phyloP scores from a whole-genome alignment of 148 eudicot species.

The Silene uniflora region DNA sequence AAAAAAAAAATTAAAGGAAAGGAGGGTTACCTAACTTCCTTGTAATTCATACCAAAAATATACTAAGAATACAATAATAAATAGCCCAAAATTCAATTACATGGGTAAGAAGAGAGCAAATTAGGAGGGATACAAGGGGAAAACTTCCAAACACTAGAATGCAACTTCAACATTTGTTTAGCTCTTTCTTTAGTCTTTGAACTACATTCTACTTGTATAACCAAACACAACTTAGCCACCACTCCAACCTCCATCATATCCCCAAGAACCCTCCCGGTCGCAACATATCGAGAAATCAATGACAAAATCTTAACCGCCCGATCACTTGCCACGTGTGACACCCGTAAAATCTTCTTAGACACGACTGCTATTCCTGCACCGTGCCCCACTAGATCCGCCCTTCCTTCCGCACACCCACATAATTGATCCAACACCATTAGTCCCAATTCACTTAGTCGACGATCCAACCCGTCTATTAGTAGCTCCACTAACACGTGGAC shows the following conservation, averaged over 20 bases:
- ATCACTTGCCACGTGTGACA: conserved; percentile 62
- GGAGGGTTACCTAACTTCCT: neutral
- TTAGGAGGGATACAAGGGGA: conserved; percentile 67
- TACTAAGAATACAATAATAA: neutral
- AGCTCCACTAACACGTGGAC: conserved; percentile 41
- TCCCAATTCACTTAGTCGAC: conserved; percentile 40
- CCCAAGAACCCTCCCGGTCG: conserved; percentile 44
- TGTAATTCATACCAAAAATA: neutral
- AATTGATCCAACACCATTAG: conserved; percentile 54
- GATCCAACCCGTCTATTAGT: conserved; percentile 40
- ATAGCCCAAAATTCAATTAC: neutral
- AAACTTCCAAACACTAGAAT: conserved; percentile 78
- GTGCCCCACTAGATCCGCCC: conserved; percentile 59
- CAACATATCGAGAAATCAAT: conserved; percentile 45
- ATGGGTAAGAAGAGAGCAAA: conserved; percentile 48
- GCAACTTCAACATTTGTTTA: conserved; percentile 55
- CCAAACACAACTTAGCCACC: conserved; percentile 74
- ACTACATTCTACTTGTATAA: conserved; percentile 55
- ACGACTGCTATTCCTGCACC: conserved; percentile 75
- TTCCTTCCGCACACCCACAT: conserved; percentile 73
- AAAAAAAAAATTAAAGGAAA: neutral
- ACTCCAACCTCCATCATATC: conserved; percentile 91
- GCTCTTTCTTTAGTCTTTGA: conserved; percentile 61
- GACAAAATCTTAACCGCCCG: conserved; percentile 50
- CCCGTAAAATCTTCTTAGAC: conserved; percentile 78